These are phyloP conservation scores for Aspergillus incahuasiensis DNA, from an alignment of 495 filamentous ascomycete genomes.

Conservation along the genomic window DNA sequence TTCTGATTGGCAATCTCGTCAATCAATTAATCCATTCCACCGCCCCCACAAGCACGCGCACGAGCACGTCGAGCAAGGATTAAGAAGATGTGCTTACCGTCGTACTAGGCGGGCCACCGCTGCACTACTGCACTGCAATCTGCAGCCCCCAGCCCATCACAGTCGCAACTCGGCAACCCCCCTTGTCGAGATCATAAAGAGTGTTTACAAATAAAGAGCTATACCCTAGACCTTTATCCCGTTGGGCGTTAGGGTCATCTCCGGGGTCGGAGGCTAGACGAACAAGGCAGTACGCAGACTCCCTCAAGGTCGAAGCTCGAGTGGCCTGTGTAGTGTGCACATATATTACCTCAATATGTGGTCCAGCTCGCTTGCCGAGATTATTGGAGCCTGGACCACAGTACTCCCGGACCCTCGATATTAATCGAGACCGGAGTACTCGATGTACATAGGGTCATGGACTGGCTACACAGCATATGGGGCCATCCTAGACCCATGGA, in stretches of 20 bases:
- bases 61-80: background rate
- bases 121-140: background rate
- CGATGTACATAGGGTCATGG: too few species aligned
- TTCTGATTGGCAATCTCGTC: background rate
- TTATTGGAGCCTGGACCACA: background rate
- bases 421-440: too few species aligned
- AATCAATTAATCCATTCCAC: background rate
- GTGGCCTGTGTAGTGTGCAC: too few species aligned
- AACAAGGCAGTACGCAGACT: background rate
- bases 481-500: too few species aligned
- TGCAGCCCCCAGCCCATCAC: background rate
- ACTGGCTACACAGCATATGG: too few species aligned
- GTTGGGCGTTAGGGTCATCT: background rate
- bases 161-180: background rate
- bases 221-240: background rate
- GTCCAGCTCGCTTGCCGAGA: background rate
- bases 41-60: background rate
- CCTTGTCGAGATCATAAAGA: background rate
- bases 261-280: background rate
- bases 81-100: too few species aligned
- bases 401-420: too few species aligned
- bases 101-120: too few species aligned
- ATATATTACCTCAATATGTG: too few species aligned
- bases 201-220: background rate
- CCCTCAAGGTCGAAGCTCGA: too few species aligned